phyloP scores from a whole-genome alignment of 2,329 filamentous ascomycete genomes.

The Fusarium concolor region DNA sequence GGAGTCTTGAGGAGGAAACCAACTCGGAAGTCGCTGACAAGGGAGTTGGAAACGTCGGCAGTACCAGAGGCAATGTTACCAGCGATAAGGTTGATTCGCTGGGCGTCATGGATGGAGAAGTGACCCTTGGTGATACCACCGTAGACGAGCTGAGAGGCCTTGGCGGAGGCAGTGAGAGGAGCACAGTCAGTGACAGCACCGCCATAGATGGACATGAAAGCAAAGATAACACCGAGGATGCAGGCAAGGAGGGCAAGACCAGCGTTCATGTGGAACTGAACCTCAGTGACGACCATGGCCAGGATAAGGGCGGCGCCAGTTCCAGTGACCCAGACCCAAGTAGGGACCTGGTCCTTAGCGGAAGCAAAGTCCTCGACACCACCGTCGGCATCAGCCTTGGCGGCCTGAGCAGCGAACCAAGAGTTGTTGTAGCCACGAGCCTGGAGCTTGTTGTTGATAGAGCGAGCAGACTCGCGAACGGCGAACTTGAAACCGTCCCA shows the following conservation, averaged over 20 bases:
- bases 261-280: conserved; percentile 67
- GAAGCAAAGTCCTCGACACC: conserved; percentile 55
- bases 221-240: conserved; percentile 68
- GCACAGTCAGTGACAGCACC: conserved; percentile 68
- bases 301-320: conserved; percentile 61
- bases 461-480: conserved; percentile 46
- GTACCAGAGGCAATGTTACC: conserved; percentile 67
- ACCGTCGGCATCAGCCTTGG: conserved; percentile 49
- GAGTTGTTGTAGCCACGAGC: conserved; percentile 48
- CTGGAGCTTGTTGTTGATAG: conserved; percentile 49
- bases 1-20: conserved; percentile 75
- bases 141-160: conserved; percentile 76
- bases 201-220: conserved; percentile 62
- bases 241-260: conserved; percentile 67
- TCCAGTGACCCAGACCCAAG: conserved; percentile 64
- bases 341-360: conserved; percentile 61
- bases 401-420: conserved; percentile 53
- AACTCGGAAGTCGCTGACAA: conserved; percentile 74
- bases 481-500: conserved; percentile 52
- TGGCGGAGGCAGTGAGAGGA: conserved; percentile 73
- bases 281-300: conserved; percentile 62
- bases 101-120: conserved; percentile 63
- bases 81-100: conserved; percentile 74
- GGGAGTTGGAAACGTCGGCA: conserved; percentile 64
- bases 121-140: conserved; percentile 71